These are phyloP conservation scores for Geosmithia putterillii DNA, from an alignment of 2,329 filamentous ascomycete species.

Conservation along the genomic window DNA sequence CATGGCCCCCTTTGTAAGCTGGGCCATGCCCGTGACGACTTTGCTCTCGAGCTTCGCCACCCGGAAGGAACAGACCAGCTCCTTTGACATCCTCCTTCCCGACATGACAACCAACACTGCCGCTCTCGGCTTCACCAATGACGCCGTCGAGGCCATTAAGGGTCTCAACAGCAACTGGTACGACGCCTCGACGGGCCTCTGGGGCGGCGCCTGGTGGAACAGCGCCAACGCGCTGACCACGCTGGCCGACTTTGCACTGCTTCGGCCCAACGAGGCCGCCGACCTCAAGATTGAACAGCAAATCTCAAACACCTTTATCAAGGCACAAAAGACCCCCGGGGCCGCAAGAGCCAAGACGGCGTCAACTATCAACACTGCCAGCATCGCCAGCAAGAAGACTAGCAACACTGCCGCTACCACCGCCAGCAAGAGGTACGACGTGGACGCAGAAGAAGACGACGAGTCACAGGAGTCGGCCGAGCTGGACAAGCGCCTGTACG, in stretches of 20 bases:
- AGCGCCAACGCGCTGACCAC: slow-evolving; percentile 53
- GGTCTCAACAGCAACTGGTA: slow-evolving; percentile 48
- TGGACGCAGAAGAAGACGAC: not conserved
- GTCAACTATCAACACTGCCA: not conserved
- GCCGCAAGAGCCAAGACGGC: not conserved
- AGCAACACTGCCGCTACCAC: not conserved
- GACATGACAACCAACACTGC: slow-evolving; percentile 10
- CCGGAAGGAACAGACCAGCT: not conserved
- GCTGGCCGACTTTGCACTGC: slow-evolving; percentile 39
- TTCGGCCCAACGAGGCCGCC: slow-evolving; percentile 19
- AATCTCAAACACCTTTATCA: slow-evolving; percentile 30
- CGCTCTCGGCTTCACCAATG: not conserved
- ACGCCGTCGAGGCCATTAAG: slow-evolving; percentile 19
- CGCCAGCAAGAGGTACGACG: not conserved
- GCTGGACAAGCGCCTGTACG: slow-evolving; percentile 7
- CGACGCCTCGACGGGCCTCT: slow-evolving; percentile 45
- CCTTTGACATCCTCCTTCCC: not conserved
- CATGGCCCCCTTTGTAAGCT: not conserved
- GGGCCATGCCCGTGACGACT: not conserved
- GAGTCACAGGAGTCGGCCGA: not conserved
- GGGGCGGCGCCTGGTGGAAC: slow-evolving; percentile 62
- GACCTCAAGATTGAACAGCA: slow-evolving; percentile 23
- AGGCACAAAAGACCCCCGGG: slow-evolving; percentile 24
- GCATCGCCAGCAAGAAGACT: not conserved
- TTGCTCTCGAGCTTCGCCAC: not conserved